Conservation (phyloP, 148 eudicot genomes). For the Polygonum aviculare region DNA sequence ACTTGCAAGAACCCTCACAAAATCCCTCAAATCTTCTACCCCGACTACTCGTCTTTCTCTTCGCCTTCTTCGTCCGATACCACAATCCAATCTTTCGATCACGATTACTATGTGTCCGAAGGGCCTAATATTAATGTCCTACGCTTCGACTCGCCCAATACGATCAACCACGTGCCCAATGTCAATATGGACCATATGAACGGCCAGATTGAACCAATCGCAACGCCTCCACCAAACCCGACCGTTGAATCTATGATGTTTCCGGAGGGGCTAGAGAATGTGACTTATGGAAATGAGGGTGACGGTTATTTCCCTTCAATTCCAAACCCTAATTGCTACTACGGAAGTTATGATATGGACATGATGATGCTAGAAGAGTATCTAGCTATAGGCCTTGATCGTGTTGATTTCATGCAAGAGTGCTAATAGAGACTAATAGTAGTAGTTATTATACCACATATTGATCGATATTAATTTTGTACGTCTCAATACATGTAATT, state of each 20-base stretch:
- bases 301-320: not conserved
- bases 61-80: not conserved
- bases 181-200: not conserved
- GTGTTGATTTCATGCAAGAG: not conserved
- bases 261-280: not conserved
- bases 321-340: not conserved
- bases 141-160: not conserved
- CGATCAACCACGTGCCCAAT: not conserved
- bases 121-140: not conserved
- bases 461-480: not conserved
- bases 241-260: not conserved
- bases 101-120: not conserved
- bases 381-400: not conserved
- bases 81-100: not conserved
- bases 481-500: no score
- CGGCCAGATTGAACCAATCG: not conserved
- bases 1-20: constrained; percentile 21
- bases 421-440: not conserved
- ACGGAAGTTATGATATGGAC: not conserved
- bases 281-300: not conserved
- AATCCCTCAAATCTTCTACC: not conserved
- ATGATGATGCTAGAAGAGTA: not conserved
- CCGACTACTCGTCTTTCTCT: not conserved
- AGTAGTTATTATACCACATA: not conserved
- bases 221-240: not conserved